phyloP scores from a whole-genome alignment of 169 alveolate genomes.

The Besnoitia besnoiti region DNA sequence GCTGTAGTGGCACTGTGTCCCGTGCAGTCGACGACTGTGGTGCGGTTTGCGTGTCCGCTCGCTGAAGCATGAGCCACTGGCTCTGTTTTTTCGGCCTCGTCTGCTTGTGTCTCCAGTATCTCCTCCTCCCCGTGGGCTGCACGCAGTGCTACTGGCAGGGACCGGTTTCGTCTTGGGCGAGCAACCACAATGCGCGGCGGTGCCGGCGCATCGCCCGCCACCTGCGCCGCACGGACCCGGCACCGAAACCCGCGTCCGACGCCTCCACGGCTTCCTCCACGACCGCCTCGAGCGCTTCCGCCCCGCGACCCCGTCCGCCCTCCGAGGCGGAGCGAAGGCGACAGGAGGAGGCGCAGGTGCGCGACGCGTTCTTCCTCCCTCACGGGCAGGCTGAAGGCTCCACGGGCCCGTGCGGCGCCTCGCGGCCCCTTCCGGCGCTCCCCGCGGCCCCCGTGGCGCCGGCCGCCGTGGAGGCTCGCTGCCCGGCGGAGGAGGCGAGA shows the following conservation, averaged over 20 bases:
- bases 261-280: background rate
- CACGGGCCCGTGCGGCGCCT: background rate
- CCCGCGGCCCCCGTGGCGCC: background rate
- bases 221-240: background rate
- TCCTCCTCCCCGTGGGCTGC: slow-evolving; percentile 50
- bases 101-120: slow-evolving; percentile 13
- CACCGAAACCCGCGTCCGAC: background rate
- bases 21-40: no score
- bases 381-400: background rate
- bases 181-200: slow-evolving; percentile 36
- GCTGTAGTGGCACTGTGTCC: no score
- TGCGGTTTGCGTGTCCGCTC: no score
- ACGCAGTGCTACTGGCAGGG: slow-evolving; percentile 45
- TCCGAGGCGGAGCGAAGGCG: background rate
- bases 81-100: background rate
- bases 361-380: background rate
- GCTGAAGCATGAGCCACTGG: background rate
- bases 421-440: background rate
- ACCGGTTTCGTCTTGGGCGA: slow-evolving; percentile 39
- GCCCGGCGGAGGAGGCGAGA: no score
- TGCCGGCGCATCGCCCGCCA: slow-evolving; percentile 8
- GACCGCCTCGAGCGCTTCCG: background rate
- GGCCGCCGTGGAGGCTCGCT: no score
- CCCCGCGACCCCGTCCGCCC: background rate
- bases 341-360: background rate